Evolutionary conservation across 495 filamentous ascomycete species (phyloP).

Genomic region (Neurospora sp.): DNA sequence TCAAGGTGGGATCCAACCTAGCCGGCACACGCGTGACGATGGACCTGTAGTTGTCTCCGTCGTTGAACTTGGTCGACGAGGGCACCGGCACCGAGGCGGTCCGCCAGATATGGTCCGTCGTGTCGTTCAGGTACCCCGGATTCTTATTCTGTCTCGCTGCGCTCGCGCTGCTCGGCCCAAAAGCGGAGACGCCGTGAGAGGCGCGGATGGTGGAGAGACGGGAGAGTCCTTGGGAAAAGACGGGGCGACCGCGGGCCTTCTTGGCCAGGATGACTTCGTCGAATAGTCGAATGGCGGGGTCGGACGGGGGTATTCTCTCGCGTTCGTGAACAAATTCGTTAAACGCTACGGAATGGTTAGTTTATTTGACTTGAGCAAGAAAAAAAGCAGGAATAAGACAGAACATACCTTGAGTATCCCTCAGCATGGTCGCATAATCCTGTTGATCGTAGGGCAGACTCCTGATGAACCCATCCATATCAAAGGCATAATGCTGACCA

Average conservation of each 20-base stretch:
- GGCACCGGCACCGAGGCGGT: constrained; percentile 74
- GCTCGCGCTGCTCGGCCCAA: constrained; percentile 21
- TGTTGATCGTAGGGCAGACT: constrained; percentile 86
- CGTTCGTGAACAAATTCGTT: constrained; percentile 95
- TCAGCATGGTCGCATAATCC: constrained; percentile 76
- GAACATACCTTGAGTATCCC: constrained; percentile 78
- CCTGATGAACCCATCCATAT: constrained; percentile 85
- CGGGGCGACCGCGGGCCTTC: constrained; percentile 65
- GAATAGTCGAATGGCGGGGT: constrained; percentile 72
- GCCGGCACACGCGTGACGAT: constrained; percentile 56
- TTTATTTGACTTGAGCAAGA: constrained; percentile 3
- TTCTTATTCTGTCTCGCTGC: constrained; percentile 24
- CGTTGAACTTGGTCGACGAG: constrained; percentile 58
- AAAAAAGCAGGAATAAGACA: neutral
- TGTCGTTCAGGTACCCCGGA: constrained; percentile 72
- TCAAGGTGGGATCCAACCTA: constrained; percentile 72
- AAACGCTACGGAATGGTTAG: constrained; percentile 49
- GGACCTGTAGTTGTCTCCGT: constrained; percentile 40
- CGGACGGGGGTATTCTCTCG: constrained; percentile 48
- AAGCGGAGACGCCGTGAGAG: constrained; percentile 31
- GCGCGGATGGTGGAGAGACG: constrained; percentile 40
- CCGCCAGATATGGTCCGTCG: constrained; percentile 84
- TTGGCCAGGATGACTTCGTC: constrained; percentile 94
- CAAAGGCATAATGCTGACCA: constrained; percentile 82
- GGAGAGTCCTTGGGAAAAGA: constrained; percentile 41